Conservation (phyloP, 441 rosid genomes). For the Brassica balearica region DNA sequence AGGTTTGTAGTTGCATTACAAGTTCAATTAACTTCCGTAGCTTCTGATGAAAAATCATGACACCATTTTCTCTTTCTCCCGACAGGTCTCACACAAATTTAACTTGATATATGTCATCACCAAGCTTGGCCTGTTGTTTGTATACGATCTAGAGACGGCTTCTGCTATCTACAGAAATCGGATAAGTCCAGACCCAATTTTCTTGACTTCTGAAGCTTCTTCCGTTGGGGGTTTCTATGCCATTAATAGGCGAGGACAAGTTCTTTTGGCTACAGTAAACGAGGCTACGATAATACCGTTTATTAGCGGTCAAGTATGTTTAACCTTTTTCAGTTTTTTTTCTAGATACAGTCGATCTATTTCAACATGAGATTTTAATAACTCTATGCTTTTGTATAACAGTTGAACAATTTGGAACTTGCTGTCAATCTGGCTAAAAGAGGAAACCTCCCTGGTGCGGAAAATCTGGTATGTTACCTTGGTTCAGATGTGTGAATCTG, state of each 20-base stretch:
- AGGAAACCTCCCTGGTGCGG: conserved; percentile 99
- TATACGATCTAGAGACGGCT: conserved; percentile 98
- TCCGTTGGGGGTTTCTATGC: conserved; percentile 94
- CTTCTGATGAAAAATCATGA: conserved; percentile 35
- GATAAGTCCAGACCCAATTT: conserved; percentile 99
- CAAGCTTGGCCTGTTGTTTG: conserved; percentile 98
- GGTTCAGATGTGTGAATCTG: conserved; percentile 31
- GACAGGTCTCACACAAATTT: conserved; percentile 96
- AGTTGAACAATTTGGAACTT: conserved; percentile 97
- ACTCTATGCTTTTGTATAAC: conserved; percentile 42
- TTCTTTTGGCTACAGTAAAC: conserved; percentile 90
- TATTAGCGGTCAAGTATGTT: conserved; percentile 95
- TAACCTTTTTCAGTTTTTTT: neutral
- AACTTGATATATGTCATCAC: conserved; percentile 94
- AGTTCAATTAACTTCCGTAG: conserved; percentile 19
- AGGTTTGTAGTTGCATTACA: conserved; percentile 58
- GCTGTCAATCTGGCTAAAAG: conserved; percentile 98
- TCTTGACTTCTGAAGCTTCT: conserved; percentile 96
- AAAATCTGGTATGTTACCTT: conserved; percentile 75
- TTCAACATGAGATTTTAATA: conserved; percentile 19
- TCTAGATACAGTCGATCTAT: neutral
- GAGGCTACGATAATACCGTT: conserved; percentile 96
- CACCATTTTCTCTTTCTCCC: conserved; percentile 40
- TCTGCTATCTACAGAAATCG: conserved; percentile 98
- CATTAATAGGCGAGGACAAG: conserved; percentile 98